These are phyloP conservation scores for Pleurotus eryngii DNA, from an alignment of 768 basidiomycete genomes.

Conservation along the genomic window DNA sequence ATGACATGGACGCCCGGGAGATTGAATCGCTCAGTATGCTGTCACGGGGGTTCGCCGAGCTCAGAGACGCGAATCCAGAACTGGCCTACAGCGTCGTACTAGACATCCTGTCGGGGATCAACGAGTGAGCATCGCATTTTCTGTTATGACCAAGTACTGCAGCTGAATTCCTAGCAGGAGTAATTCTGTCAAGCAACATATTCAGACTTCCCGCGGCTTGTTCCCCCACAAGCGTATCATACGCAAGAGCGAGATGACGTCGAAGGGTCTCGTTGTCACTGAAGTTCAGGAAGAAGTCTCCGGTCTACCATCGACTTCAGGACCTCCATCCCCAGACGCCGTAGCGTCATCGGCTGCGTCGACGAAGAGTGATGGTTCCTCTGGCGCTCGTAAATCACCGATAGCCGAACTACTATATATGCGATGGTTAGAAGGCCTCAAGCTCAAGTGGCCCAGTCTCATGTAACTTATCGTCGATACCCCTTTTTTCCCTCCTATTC, in stretches of 20 bases:
- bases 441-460: conserved; percentile 85
- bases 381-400: conserved; percentile 66
- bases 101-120: conserved; percentile 86
- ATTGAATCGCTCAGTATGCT: conserved; percentile 90
- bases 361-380: conserved; percentile 36
- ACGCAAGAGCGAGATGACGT: conserved; percentile 82
- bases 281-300: conserved; percentile 75
- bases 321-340: not conserved
- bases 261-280: conserved; percentile 78
- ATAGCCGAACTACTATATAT: conserved; percentile 96
- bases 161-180: conserved; percentile 35
- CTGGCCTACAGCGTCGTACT: conserved; percentile 86
- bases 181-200: conserved; percentile 75
- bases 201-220: conserved; percentile 75
- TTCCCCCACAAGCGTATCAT: conserved; percentile 79
- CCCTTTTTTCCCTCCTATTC: not conserved
- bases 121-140: conserved; percentile 61
- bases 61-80: conserved; percentile 79
- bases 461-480: conserved; percentile 26
- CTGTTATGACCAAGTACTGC: not conserved
- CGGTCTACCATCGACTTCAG: conserved; percentile 35
- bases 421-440: conserved; percentile 92
- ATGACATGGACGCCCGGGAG: conserved; percentile 86
- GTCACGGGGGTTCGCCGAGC: conserved; percentile 82
- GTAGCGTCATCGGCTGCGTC: conserved; percentile 19